Conservation (phyloP, 2,329 filamentous ascomycete species). For the Camptophora hylomeconis region DNA sequence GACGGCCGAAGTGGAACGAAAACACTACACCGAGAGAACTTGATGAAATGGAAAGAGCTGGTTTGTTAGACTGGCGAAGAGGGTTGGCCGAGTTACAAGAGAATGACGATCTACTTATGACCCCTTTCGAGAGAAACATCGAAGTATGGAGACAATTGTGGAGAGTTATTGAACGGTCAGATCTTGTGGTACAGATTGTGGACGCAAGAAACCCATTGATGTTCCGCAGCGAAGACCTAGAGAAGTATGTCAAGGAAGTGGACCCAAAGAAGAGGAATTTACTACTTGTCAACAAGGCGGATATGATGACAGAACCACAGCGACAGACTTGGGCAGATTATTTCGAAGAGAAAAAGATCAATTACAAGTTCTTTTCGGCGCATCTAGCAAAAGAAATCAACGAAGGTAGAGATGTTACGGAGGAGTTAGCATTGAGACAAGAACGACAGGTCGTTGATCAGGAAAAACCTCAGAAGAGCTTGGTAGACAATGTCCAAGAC, state of each 20-base stretch:
- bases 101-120: slow-evolving; percentile 89
- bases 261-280: slow-evolving; percentile 80
- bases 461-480: slow-evolving; percentile 10
- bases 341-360: slow-evolving; percentile 66
- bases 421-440: slow-evolving; percentile 31
- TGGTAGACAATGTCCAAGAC: slow-evolving; percentile 12
- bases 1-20: slow-evolving; percentile 78
- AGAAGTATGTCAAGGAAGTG: slow-evolving; percentile 87
- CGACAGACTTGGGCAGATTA: slow-evolving; percentile 74
- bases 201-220: slow-evolving; percentile 89
- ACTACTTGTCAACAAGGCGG: slow-evolving; percentile 92
- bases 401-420: slow-evolving; percentile 51
- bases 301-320: slow-evolving; percentile 92
- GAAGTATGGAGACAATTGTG: slow-evolving; percentile 97
- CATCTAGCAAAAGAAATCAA: slow-evolving; percentile 80
- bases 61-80: slow-evolving; percentile 75
- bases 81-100: slow-evolving; percentile 87
- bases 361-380: slow-evolving; percentile 94
- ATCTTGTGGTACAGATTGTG: slow-evolving; percentile 94
- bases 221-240: slow-evolving; percentile 87
- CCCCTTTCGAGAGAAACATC: slow-evolving; percentile 90
- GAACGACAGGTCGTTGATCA: slow-evolving; percentile 12
- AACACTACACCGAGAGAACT: slow-evolving; percentile 72
- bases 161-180: slow-evolving; percentile 94
- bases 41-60: slow-evolving; percentile 64